These are phyloP conservation scores for Boletus eberwhitei DNA, from an alignment of 768 basidiomycete genomes.

Conservation along the genomic window DNA sequence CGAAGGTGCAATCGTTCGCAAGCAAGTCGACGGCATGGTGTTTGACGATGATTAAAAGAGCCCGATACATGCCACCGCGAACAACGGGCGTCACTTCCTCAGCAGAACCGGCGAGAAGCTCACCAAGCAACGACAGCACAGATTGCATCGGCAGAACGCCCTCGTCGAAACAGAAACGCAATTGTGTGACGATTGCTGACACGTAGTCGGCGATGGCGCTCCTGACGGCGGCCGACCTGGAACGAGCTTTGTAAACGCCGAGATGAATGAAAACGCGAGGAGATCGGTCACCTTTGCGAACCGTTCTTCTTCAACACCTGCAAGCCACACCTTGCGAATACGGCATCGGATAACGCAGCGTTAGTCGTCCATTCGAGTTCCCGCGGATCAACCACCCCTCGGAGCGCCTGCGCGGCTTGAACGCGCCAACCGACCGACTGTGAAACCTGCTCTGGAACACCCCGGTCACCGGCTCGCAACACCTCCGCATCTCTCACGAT, in stretches of 20 bases:
- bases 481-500: conserved; percentile 14
- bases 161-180: conserved; percentile 5
- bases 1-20: conserved; percentile 29
- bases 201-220: conserved; percentile 24
- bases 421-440: conserved; percentile 17
- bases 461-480: background rate
- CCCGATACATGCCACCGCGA: conserved; percentile 41
- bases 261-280: background rate
- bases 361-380: conserved; percentile 56
- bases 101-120: conserved; percentile 42
- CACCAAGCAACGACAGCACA: conserved; percentile 35
- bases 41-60: conserved; percentile 40
- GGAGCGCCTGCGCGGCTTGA: conserved; percentile 28
- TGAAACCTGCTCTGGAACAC: background rate
- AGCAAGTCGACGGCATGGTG: conserved; percentile 37
- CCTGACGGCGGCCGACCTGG: conserved; percentile 18
- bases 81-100: conserved; percentile 47
- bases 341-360: conserved; percentile 36
- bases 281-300: conserved; percentile 38
- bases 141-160: conserved; percentile 26
- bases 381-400: conserved; percentile 44
- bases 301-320: conserved; percentile 40
- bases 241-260: conserved; percentile 3
- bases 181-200: conserved; percentile 12
- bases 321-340: conserved; percentile 44